A percentile compares a stretch with the other conserved stretches of the same genome.
These are phyloP conservation scores for Tripterygium wilfordii DNA, from an alignment of 177 flowering plant species.

Conservation along the genomic window DNA sequence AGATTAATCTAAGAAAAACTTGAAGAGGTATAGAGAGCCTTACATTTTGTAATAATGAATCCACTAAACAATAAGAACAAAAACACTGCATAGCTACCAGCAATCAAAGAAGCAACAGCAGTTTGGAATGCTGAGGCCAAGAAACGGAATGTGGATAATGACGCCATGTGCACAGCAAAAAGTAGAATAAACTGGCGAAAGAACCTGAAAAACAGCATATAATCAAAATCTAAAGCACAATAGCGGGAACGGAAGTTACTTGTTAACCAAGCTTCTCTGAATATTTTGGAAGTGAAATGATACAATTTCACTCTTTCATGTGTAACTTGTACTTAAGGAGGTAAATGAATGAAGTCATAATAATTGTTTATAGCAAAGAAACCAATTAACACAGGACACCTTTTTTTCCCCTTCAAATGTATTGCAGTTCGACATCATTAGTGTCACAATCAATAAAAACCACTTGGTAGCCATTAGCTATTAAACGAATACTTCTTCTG, in stretches of 20 bases:
- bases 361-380: not conserved
- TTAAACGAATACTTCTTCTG: too few species aligned
- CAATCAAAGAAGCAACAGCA: slow-evolving; percentile 26
- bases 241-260: too few species aligned
- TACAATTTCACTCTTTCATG: too few species aligned
- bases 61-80: slow-evolving; percentile 49
- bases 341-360: too few species aligned
- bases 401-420: too few species aligned
- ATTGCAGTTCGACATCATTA: too few species aligned
- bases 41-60: slow-evolving; percentile 53
- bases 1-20: not conserved
- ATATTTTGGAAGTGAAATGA: too few species aligned
- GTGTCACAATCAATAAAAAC: too few species aligned
- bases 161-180: slow-evolving; percentile 40
- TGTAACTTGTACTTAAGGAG: too few species aligned
- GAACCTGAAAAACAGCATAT: slow-evolving; percentile 30
- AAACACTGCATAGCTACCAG: slow-evolving; percentile 28
- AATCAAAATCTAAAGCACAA: not conserved
- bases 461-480: too few species aligned
- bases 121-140: slow-evolving; percentile 37
- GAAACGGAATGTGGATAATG: slow-evolving; percentile 48
- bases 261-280: too few species aligned
- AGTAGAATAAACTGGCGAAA: slow-evolving; percentile 42
- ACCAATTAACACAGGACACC: not conserved
- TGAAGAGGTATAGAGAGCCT: slow-evolving; percentile 16